A percentile compares a stretch with the other conserved stretches of the same genome.
Conservation (phyloP, 441 rosid genomes). For the Arabidopsis hybrid region DNA sequence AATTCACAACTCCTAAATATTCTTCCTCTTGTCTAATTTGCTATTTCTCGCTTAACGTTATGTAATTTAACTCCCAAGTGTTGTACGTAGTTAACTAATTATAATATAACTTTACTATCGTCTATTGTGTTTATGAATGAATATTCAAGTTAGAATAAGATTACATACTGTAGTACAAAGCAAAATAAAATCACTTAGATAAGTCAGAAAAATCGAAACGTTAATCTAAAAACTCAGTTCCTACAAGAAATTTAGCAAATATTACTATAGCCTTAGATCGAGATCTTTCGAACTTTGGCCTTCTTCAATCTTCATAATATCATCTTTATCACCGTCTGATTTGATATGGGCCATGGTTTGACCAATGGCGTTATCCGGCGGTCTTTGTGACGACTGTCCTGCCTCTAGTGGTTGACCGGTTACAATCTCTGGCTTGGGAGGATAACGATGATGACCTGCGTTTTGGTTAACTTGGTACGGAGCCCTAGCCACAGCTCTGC, state of each 20-base stretch:
- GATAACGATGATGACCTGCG: constrained; percentile 26
- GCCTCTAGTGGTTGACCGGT: constrained; percentile 32
- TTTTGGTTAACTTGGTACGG: constrained; percentile 63
- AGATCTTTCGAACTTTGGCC: constrained; percentile 54
- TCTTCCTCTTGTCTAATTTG: neutral
- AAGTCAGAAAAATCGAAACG: constrained; percentile 1
- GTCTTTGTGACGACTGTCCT: constrained; percentile 41
- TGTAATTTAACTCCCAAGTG: neutral
- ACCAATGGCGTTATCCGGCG: constrained; percentile 44
- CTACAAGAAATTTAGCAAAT: constrained; percentile 10
- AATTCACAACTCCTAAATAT: neutral
- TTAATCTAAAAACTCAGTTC: constrained; percentile 18
- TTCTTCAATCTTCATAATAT: constrained; percentile 32
- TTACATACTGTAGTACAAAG: constrained; percentile 15
- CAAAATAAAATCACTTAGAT: constrained; percentile 2
- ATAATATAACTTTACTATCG: neutral
- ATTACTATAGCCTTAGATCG: constrained; percentile 60
- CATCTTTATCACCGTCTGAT: constrained; percentile 33
- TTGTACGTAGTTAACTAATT: neutral
- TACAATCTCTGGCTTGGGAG: constrained; percentile 38
- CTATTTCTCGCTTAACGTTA: neutral
- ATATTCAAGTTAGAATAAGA: constrained; percentile 19
- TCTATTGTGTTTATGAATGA: neutral
- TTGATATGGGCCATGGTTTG: constrained; percentile 10
- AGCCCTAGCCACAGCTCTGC: constrained; percentile 66